Evolutionary conservation across 2,329 filamentous ascomycete species (phyloP).

Genomic region (Arthrobotrys sphaeroides): DNA sequence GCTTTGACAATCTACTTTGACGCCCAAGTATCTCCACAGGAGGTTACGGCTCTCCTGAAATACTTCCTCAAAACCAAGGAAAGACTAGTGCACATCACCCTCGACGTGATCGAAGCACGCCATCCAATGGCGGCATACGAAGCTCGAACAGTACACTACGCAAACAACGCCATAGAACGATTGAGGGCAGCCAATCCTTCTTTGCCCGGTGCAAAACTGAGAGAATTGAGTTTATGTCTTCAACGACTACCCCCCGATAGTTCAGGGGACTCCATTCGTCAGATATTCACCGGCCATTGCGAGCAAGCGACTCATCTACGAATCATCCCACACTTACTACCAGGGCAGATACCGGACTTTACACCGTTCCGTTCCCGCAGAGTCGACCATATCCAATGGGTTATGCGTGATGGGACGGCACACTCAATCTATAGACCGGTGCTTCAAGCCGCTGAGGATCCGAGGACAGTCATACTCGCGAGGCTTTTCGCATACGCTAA

Average conservation of each 20-base stretch:
- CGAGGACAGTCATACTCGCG: neutral
- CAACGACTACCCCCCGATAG: neutral
- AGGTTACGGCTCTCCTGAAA: constrained; percentile 18
- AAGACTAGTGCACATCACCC: constrained; percentile 5
- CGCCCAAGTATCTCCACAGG: neutral
- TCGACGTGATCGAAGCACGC: constrained; percentile 17
- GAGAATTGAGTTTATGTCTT: constrained; percentile 18
- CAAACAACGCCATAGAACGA: neutral
- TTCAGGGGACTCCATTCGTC: neutral
- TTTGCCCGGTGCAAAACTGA: neutral
- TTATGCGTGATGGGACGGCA: neutral
- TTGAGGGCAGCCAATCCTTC: neutral
- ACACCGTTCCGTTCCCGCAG: neutral
- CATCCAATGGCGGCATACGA: constrained; percentile 35
- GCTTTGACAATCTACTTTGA: constrained; percentile 42
- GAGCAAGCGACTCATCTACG: neutral
- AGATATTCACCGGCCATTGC: constrained; percentile 27
- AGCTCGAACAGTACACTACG: constrained; percentile 27
- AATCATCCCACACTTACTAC: constrained; percentile 3
- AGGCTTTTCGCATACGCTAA: neutral
- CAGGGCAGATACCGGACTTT: neutral
- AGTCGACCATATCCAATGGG: constrained; percentile 11
- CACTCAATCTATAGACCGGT: neutral
- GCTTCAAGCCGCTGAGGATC: neutral
- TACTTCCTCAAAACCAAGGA: constrained; percentile 35